Base-by-base conservation (phyloP, 2,329 filamentous ascomycete species). In the Neofusicoccum sp. region DNA sequence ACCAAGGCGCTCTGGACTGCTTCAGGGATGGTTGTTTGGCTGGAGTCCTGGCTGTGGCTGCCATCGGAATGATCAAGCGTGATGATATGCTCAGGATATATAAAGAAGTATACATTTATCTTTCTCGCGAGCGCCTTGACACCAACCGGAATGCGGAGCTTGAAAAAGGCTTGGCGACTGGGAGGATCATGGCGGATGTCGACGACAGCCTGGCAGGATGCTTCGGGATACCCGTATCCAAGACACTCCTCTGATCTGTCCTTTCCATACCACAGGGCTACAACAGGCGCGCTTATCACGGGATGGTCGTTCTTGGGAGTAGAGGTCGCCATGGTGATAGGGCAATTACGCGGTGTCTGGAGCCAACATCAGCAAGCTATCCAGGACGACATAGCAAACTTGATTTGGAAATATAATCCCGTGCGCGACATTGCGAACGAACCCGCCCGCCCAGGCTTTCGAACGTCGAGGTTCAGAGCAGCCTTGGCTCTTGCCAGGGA, bases 391-490 rank as follows among this genome's bases (percentile, higher is more conserved):
- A 45, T n/a, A 58, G 54, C 39, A 62, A 22, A 22, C 47, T 22
- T 4, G n/a, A 34, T 12, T 6, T 33, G 16, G 28, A 37, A 44
- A 4, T n/a, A 11, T 41, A 47, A 28, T 33, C 49, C 34, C 49
- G 43, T 34, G 48, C 29, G 33, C 47, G 9, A 33, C 33, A 14
- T 8, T 29, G 33, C 33, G 34, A 12, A 62, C 41, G 49, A 62
- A 16, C 61, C 50, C 50, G 61, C 50, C 61, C 60, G 56, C 48
- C 39, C 33, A 56, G 48, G 39, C 59, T 62, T 45, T 52, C 31
- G 22, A 22, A 8, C 16, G 47, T 12, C 39, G 16, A 45, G 34
- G 36, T 54, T 9, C 60, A 62, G 49, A 62, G 47, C 59, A 36
- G 47, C 59, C 48, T 52, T 43, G 37, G 12, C 48, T 34, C 59